phyloP scores from a whole-genome alignment of 148 eudicot species.

The Fallopia convolvulus region DNA sequence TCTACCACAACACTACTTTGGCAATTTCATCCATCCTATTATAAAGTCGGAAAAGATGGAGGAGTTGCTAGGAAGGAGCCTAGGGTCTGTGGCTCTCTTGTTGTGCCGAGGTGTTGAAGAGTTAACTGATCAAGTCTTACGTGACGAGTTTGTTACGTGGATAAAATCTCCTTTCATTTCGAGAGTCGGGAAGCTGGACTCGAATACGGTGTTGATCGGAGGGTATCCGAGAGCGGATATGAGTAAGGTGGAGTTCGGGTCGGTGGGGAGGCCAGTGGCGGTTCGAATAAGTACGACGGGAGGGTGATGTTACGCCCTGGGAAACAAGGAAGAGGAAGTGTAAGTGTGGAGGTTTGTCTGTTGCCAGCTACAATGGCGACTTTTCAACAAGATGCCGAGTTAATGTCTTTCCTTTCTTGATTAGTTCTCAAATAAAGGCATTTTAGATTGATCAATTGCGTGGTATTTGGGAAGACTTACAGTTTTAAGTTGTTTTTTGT shows the following conservation, averaged over 20 bases:
- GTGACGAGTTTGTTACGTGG: not conserved
- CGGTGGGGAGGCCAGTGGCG: not conserved
- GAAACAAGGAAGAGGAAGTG: not conserved
- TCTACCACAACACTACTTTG: not conserved
- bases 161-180: not conserved
- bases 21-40: not conserved
- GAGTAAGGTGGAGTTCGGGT: not conserved
- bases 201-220: not conserved
- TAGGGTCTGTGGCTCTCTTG: not conserved
- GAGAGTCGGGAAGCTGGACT: not conserved
- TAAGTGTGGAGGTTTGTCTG: not conserved
- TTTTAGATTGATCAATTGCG: no score
- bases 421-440: no score
- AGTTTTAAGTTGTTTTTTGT: not conserved
- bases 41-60: no score
- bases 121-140: not conserved
- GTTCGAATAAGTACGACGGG: constrained; percentile 3
- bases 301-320: not conserved
- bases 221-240: not conserved
- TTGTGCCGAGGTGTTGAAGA: not conserved
- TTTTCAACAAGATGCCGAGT: not conserved
- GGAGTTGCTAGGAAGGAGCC: not conserved
- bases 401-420: not conserved
- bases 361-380: not conserved
- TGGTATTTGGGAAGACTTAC: no score